Conservation (phyloP, 2,329 filamentous ascomycete species). For the Fusarium keratoplasticum region DNA sequence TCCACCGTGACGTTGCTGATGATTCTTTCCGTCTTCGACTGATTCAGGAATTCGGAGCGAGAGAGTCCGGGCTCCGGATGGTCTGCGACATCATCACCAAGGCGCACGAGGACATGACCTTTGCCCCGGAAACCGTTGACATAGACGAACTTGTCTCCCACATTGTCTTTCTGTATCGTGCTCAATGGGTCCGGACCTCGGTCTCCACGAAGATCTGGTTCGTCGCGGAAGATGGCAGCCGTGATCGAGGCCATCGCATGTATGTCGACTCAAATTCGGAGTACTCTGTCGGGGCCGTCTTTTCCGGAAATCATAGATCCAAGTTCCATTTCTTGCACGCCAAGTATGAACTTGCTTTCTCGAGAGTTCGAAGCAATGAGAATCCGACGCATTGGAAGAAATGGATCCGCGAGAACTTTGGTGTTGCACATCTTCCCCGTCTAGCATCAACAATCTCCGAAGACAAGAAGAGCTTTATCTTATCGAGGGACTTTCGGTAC, state of each 20-base stretch:
- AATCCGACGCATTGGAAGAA: background rate
- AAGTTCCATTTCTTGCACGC: background rate
- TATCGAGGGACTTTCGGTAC: background rate
- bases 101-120: background rate
- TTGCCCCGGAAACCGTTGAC: background rate
- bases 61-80: background rate
- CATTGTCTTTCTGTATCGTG: background rate
- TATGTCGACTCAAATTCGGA: background rate
- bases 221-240: background rate
- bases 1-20: background rate
- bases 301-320: background rate
- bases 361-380: background rate
- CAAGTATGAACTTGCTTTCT: background rate
- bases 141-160: background rate
- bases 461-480: background rate
- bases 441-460: background rate
- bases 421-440: background rate
- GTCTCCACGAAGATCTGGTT: background rate
- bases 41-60: background rate
- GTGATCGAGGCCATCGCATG: background rate
- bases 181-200: background rate
- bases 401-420: background rate
- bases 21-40: background rate
- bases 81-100: background rate
- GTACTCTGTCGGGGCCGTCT: background rate